These are phyloP conservation scores for Dimocarpus longan DNA, from an alignment of 345 rosid genomes.

Conservation along the genomic window DNA sequence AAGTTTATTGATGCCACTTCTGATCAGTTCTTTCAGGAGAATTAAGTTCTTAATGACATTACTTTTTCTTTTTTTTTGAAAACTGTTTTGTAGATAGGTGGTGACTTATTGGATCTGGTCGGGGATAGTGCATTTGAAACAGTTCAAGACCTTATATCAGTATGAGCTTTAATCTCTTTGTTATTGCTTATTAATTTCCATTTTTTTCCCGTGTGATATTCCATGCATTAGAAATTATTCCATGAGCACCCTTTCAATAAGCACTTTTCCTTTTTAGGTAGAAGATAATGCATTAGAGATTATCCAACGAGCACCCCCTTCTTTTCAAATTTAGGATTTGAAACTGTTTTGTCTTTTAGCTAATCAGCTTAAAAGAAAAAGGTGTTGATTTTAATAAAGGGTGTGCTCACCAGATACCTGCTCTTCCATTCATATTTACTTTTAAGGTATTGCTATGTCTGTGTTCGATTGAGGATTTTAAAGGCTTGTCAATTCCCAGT, in stretches of 20 bases:
- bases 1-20: constrained; percentile 18
- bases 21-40: constrained; percentile 14
- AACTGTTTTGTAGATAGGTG: constrained; percentile 65
- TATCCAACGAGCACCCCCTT: no score
- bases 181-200: neutral
- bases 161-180: constrained; percentile 15
- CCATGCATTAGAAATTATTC: no score
- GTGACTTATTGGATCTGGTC: constrained; percentile 87
- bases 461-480: neutral
- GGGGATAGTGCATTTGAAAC: constrained; percentile 93
- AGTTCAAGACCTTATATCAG: constrained; percentile 83
- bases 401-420: neutral
- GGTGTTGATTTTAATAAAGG: no score
- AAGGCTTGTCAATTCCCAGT: neutral
- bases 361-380: no score
- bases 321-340: no score
- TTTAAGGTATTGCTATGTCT: neutral
- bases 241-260: neutral
- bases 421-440: neutral
- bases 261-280: neutral
- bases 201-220: neutral
- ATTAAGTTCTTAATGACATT: constrained; percentile 19
- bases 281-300: no score
- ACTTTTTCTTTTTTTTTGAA: neutral
- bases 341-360: no score